These are phyloP conservation scores for Rhizoclosmatium globosum DNA, from an alignment of 192 early-diverging fungal genomes.

Conservation along the genomic window DNA sequence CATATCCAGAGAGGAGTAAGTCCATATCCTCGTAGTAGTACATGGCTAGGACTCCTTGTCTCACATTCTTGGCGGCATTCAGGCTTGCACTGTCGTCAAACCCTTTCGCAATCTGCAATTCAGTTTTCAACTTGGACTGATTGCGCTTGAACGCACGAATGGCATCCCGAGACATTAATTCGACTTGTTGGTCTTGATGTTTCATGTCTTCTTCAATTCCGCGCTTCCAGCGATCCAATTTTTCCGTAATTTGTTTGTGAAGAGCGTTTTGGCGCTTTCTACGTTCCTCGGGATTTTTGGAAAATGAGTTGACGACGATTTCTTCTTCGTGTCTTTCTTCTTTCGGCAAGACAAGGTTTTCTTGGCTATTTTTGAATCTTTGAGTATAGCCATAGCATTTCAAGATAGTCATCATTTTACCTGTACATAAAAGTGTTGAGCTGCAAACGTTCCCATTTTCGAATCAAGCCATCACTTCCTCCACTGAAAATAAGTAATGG, in stretches of 20 bases:
- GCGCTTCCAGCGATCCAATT: conserved; percentile 52
- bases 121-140: conserved; percentile 18
- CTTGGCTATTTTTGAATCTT: conserved; percentile 44
- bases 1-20: conserved; percentile 60
- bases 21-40: conserved; percentile 67
- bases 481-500: conserved; percentile 69
- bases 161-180: conserved; percentile 47
- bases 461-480: conserved; percentile 60
- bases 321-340: conserved; percentile 50
- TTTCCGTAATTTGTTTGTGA: conserved; percentile 48
- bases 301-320: conserved; percentile 34
- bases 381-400: background rate
- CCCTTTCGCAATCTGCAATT: conserved; percentile 1
- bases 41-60: conserved; percentile 53
- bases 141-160: conserved; percentile 39
- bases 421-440: conserved; percentile 73
- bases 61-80: background rate
- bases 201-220: conserved; percentile 41
- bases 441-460: conserved; percentile 68
- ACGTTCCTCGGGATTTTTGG: conserved; percentile 50
- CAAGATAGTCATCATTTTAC: conserved; percentile 26
- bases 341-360: conserved; percentile 54
- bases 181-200: conserved; percentile 43
- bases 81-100: background rate
- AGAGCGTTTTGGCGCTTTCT: conserved; percentile 53